Base-by-base conservation (phyloP, 306 rosid species). In the Rubus parviflorus region DNA sequence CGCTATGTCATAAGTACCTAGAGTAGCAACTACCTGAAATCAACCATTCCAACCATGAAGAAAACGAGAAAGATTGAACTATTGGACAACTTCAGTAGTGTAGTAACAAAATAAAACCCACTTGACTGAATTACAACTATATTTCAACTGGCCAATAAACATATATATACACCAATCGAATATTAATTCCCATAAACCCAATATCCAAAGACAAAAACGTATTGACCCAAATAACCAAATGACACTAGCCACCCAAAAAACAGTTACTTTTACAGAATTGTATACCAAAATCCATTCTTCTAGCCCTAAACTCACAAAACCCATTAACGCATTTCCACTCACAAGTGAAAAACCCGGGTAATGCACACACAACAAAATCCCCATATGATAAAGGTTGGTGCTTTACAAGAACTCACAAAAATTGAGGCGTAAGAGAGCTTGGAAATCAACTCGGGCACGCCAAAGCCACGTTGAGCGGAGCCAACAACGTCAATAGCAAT, bases 1-100 rank as follows among this genome's bases (percentile, higher is more conserved):
- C 15, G 96, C 99, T 64, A 95, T 89, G 87, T 92, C 99, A 86
- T 95, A 95, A 81, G 99, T 95, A 80, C 99, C 99, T 43, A 95
- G 81, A 49, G 97, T 84, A 79, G 99, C 97, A 45, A 92, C 82
- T 75, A 89, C 97, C 99, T 92, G 86, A 82, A 79, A 58, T 23
- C 73, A 82, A 66, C n/a, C 43, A 35, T 15, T 35, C 43, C 68
- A 30, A 35, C 65, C 80, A 77, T 62, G 43, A 64, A 72, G 48
- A 80, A 63, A 49, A 78, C 62, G 65, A 53, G 69, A 9, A 42
- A 57, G 45, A 67, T 9, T 47, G 69, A 73, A 78, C 8, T 25
- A 65, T 30, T 38, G 81, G 9, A 22, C 77, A 79, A 58, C 53
- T 14, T 73, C 52, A 74, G 68, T 40, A 60, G 56, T 51, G 70